phyloP scores from a whole-genome alignment of 345 rosid species.

The Citrus mangshanensis region DNA sequence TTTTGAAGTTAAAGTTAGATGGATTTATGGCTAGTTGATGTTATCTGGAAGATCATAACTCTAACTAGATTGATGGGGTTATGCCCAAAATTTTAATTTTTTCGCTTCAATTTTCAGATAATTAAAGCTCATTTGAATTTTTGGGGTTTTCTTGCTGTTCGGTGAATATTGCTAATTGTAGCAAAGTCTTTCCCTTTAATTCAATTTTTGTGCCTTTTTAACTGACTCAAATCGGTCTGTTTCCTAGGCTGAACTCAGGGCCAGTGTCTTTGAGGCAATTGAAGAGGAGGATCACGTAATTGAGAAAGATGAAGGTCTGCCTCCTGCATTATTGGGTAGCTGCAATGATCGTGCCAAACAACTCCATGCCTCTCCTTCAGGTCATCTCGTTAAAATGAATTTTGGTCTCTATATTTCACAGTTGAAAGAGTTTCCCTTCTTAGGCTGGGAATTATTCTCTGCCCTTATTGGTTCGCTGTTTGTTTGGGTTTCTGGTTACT shows the following conservation, averaged over 20 bases:
- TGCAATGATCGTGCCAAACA: constrained; percentile 88
- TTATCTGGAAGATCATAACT: background rate
- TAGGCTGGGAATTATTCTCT: background rate
- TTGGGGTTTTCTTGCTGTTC: background rate
- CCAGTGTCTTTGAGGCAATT: constrained; percentile 96
- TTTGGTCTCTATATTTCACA: background rate
- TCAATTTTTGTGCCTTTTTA: background rate
- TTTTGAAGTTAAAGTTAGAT: background rate
- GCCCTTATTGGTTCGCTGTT: background rate
- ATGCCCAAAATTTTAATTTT: background rate
- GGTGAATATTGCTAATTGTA: background rate
- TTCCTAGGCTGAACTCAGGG: constrained; percentile 89
- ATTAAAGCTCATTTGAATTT: background rate
- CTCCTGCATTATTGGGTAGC: constrained; percentile 94
- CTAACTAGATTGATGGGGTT: background rate
- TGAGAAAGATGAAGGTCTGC: constrained; percentile 72
- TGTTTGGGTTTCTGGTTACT: background rate
- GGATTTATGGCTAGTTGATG: background rate
- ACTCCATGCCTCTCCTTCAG: constrained; percentile 95
- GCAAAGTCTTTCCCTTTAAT: background rate
- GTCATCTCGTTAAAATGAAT: constrained; percentile 29
- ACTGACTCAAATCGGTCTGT: background rate
- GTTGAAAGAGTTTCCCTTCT: background rate
- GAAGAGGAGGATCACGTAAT: constrained; percentile 89
- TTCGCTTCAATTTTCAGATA: background rate